Percentiles rank a stretch among this genome's conserved stretches.
Evolutionary conservation across 2,329 filamentous ascomycete genomes (phyloP).

Genomic region (Emergomyces orientalis): DNA sequence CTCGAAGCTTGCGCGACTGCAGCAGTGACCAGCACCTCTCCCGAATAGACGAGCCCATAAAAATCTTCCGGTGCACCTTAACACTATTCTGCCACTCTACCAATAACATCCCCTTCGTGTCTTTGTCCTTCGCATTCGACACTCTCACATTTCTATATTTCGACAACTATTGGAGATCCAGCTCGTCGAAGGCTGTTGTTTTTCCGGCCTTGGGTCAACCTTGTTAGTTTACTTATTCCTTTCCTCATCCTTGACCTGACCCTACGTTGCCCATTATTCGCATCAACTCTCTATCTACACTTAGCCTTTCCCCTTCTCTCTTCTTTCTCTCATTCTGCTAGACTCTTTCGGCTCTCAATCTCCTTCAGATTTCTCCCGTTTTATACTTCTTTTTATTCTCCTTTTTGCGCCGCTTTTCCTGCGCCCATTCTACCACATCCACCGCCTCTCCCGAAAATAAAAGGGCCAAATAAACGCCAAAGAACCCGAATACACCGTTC

Average conservation of each 20-base stretch:
- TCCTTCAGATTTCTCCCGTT: background rate
- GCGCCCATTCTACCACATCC: background rate
- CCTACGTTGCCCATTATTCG: background rate
- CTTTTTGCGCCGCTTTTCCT: background rate
- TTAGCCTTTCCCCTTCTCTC: background rate
- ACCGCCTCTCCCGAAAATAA: background rate
- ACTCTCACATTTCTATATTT: background rate
- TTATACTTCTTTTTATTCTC: background rate
- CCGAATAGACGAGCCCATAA: background rate
- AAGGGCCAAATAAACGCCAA: background rate
- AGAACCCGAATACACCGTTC: conserved; percentile 12
- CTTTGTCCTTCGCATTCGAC: background rate
- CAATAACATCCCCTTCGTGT: background rate
- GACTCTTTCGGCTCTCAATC: background rate
- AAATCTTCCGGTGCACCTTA: conserved; percentile 2
- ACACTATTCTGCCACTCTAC: background rate
- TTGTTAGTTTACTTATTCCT: background rate
- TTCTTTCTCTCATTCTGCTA: background rate
- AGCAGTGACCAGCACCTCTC: background rate
- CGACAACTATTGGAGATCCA: background rate
- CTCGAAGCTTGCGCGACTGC: background rate
- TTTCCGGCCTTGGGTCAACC: background rate
- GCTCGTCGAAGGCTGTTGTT: background rate
- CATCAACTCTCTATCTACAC: background rate
- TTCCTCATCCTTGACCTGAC: background rate